A percentile compares a stretch with the other conserved stretches of the same genome.
Conservation (phyloP, 2,329 filamentous ascomycete species). For the Colletotrichum navitas region DNA sequence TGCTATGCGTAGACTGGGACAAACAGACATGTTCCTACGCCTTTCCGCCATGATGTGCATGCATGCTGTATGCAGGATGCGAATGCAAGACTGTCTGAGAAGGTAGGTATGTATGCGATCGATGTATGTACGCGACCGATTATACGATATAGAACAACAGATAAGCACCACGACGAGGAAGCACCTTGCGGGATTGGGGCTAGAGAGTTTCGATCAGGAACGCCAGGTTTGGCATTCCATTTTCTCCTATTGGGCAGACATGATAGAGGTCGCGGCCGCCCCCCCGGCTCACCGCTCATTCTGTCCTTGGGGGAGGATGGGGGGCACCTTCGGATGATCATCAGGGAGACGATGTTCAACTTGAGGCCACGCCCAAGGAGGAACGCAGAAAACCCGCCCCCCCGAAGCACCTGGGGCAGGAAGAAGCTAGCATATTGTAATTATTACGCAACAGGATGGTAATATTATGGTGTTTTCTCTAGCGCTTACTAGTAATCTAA, state of each 20-base stretch:
- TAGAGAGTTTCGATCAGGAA: conserved; percentile 15
- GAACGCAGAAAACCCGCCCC: background rate
- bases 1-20: too few relatives aligned
- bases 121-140: too few relatives aligned
- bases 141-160: background rate
- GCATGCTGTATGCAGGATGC: conserved; percentile 21
- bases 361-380: conserved; percentile 9
- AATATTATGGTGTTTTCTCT: too few relatives aligned
- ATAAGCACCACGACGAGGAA: conserved; percentile 2
- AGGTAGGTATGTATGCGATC: conserved; percentile 23
- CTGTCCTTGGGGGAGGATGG: too few relatives aligned
- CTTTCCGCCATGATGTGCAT: background rate
- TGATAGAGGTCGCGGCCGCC: conserved; percentile 8
- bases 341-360: conserved; percentile 7
- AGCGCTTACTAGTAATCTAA: too few relatives aligned
- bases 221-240: conserved; percentile 19
- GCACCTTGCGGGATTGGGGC: background rate
- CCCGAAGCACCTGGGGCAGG: too few relatives aligned
- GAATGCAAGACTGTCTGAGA: conserved; percentile 25
- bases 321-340: background rate
- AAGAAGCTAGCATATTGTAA: too few relatives aligned
- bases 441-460: too few relatives aligned
- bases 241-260: background rate
- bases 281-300: conserved; percentile 33
- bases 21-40: background rate